Evolutionary conservation across 768 basidiomycete genomes (phyloP), one percentile per base, ranked within the genome.

Genomic region (Boletus vermiculosoides): DNA sequence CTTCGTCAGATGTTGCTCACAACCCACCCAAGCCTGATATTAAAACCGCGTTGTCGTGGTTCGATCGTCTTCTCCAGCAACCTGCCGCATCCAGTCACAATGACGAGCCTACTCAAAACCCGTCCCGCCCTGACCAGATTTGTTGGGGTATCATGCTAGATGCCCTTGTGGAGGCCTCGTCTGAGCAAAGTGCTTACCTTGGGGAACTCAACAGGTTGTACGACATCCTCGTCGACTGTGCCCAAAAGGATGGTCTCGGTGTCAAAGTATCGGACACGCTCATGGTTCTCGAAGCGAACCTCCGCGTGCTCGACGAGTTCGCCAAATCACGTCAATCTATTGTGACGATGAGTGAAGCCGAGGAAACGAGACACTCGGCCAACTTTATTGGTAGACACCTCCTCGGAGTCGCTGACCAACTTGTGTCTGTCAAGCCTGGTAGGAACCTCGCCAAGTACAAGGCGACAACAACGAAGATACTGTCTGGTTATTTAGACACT

Each of bases 31-130:
- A 60, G 16, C 60, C 71, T 9, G 92, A 94, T 64, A 64, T 86
- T 6, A 62, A 73, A 3, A 85, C 82, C 0, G 91, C 91, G 0
- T 63, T 86, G 42, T 68, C 75, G 6, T 95, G 92, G 92, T 90
- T 88, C 63, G 76, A 85, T 41, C 79, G 82, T 46, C 76, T 93
- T 31, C 71, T 88, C 45, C 67, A 71, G 28, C 80, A 84, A 55
- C 70, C 65, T 65, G 63, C 54, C 62, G 67, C 64, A 61, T 62
- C 58, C 54, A 61, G 54, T 16, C 53, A 77, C 58, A 77, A 78
- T 1, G 81, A 75, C 59, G 73, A 79, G 49, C 71, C 83, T 1
- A 68, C 78, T 8, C 71, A 67, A 11, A 68, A 69, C 0, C 77
- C 83, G 18, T 70, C 78, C 5, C 77, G 80, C 12, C 90, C 90